Conservation (phyloP, 1,284 basidiomycete genomes). For the Afroboletus lepidellus region DNA sequence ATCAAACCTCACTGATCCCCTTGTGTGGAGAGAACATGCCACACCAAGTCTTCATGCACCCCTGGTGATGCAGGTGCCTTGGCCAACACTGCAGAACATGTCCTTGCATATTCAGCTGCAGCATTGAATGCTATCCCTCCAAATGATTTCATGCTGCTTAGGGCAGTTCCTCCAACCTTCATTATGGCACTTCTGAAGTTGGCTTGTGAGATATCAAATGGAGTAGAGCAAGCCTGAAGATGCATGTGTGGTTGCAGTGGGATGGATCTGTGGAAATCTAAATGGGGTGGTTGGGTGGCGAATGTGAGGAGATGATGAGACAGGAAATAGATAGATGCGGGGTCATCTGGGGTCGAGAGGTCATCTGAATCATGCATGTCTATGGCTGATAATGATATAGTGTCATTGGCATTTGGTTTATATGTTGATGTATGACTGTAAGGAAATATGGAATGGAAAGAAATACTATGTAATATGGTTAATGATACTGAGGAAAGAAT, state of each 20-base stretch:
- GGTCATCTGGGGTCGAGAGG: constrained; percentile 17
- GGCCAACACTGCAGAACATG: constrained; percentile 17
- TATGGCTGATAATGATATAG: constrained; percentile 41
- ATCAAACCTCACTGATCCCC: constrained; percentile 15
- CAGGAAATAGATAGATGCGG: constrained; percentile 55
- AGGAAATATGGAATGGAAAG: constrained; percentile 43
- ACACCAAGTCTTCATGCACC: not conserved
- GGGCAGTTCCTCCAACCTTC: constrained; percentile 58
- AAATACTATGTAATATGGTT: constrained; percentile 49
- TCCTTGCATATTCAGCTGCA: constrained; percentile 37
- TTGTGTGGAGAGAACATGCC: constrained; percentile 15
- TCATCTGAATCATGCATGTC: constrained; percentile 25
- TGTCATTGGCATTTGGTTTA: constrained; percentile 36
- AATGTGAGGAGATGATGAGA: constrained; percentile 65
- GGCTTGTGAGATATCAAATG: constrained; percentile 38
- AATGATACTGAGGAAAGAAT: constrained; percentile 57
- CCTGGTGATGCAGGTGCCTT: constrained; percentile 11
- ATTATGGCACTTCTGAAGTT: constrained; percentile 56
- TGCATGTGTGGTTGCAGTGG: constrained; percentile 26
- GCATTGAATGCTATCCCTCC: constrained; percentile 64
- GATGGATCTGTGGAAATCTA: constrained; percentile 25
- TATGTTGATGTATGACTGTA: constrained; percentile 30
- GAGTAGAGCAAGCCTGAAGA: constrained; percentile 20
- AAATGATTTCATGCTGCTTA: constrained; percentile 62
- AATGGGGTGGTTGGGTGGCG: constrained; percentile 44